These are phyloP conservation scores for Lasiodiplodia citricola DNA, from an alignment of 2,329 filamentous ascomycete genomes.

Conservation along the genomic window DNA sequence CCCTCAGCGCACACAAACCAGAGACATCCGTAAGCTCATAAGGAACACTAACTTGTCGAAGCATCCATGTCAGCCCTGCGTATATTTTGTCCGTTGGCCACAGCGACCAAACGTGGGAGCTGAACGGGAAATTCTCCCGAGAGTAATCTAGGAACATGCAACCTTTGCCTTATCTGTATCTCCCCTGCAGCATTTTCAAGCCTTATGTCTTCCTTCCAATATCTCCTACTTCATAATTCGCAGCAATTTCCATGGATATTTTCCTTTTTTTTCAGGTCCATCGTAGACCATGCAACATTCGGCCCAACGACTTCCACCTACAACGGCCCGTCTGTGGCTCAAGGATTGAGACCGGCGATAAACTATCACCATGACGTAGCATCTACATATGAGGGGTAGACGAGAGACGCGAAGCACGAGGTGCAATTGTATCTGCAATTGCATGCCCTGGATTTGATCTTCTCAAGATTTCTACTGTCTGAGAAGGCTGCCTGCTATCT, in stretches of 20 bases:
- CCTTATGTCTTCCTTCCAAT: too few relatives aligned
- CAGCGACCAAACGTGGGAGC: too few relatives aligned
- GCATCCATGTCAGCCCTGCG: too few relatives aligned
- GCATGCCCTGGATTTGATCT: not conserved
- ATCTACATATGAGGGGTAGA: not conserved
- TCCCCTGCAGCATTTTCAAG: too few relatives aligned
- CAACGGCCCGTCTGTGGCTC: not conserved
- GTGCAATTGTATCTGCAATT: not conserved
- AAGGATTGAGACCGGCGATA: not conserved
- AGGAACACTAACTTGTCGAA: too few relatives aligned
- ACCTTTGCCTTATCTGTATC: too few relatives aligned
- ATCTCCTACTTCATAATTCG: too few relatives aligned
- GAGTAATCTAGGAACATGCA: too few relatives aligned
- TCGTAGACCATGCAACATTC: not conserved
- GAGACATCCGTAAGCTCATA: too few relatives aligned
- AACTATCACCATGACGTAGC: not conserved
- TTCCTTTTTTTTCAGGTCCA: not conserved
- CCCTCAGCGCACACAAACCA: not conserved
- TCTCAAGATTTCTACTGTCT: not conserved
- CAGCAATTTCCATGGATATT: too few relatives aligned
- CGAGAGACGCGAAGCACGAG: not conserved
- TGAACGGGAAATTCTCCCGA: too few relatives aligned
- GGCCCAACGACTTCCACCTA: not conserved
- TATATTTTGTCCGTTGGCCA: too few relatives aligned
- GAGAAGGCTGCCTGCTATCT: not conserved